Base-by-base conservation (phyloP, 208 protist species). In the Trypanosoma scelopori region DNA sequence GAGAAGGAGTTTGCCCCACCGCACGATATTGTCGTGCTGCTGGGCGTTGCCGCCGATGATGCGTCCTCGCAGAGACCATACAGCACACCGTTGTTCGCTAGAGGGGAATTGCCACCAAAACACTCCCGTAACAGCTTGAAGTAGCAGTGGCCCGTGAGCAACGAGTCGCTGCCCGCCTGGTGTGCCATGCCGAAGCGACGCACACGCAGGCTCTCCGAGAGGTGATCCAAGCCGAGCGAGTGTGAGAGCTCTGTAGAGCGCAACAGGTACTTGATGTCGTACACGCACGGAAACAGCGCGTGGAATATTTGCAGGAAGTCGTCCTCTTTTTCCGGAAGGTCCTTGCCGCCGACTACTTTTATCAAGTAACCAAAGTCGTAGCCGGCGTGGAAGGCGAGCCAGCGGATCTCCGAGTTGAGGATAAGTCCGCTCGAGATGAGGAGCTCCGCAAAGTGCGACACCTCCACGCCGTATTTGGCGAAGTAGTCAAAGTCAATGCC, bases 241-340 rank as follows among this genome's bases (percentile, higher is more conserved):
- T 98, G 88, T 20, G 85, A 91, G 46, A 85, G 58, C 49, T 93
- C 89, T 9, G 92, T 97, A 64, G 79, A 89, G 63, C 95, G 97
- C 69, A 99, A 97, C n/a, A 99, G 78, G 79, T 99, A 99, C 78
- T 99, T 99, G 55, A 99, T 95, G 74, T 99, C 98, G 73, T 98
- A 99, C 72, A 99, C 89, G 70, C 78, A 83, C 16, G 98, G 98
- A 76, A 99, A 99, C 59, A 99, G 98, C 6, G 83, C 74, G 59
- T 98, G 82, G 43, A 99, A 88, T 3, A 97, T 79, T 46, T 97
- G 85, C 69, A 98, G 92, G 74, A 99, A 99, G 39, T 99, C 97
- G 35, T 94, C 79, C 78, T 99, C 98, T 50, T 96, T 88, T 53
- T 92, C 84, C 5, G 98, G 98, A 48, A 99, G 82, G 32, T 94